phyloP scores from a whole-genome alignment of 768 basidiomycete species.

The Dendrothele bispora region DNA sequence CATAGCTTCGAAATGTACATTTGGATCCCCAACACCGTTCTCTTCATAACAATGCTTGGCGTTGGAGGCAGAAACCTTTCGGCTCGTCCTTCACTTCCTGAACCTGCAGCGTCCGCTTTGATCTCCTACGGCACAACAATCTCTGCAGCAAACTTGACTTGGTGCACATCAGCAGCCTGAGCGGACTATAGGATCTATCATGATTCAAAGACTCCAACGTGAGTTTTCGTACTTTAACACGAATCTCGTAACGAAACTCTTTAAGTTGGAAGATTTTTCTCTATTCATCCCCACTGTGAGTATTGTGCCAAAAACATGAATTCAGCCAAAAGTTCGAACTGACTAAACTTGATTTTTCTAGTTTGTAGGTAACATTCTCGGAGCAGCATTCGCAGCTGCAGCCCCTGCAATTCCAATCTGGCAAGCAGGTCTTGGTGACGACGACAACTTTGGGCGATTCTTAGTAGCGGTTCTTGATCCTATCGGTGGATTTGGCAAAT shows the following conservation, averaged over 20 bases:
- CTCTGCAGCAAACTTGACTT: conserved; percentile 38
- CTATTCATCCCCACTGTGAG: conserved; percentile 61
- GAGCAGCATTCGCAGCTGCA: conserved; percentile 65
- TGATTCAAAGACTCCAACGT: conserved; percentile 3
- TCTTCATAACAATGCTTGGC: conserved; percentile 63
- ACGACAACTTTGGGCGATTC: conserved; percentile 62
- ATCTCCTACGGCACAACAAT: conserved; percentile 38
- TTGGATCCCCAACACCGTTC: conserved; percentile 68
- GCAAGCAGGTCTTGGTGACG: conserved; percentile 50
- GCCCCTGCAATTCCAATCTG: conserved; percentile 56
- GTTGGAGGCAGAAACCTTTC: conserved; percentile 62
- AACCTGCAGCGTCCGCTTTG: conserved; percentile 26
- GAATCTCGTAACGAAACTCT: not conserved
- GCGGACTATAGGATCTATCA: conserved; percentile 50
- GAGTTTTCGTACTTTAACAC: not conserved
- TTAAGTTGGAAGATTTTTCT: conserved; percentile 55
- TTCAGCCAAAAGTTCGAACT: not conserved
- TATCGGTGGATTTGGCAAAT: conserved; percentile 64
- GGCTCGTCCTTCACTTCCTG: conserved; percentile 26
- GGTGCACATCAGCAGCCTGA: conserved; percentile 43
- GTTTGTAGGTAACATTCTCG: conserved; percentile 52
- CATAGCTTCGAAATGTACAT: conserved; percentile 64
- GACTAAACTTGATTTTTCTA: conserved; percentile 10
- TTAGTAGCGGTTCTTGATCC: conserved; percentile 62
- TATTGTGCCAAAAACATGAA: not conserved